phyloP scores from a whole-genome alignment of 1,284 basidiomycete genomes.

The Cryptococcus depauperatus region DNA sequence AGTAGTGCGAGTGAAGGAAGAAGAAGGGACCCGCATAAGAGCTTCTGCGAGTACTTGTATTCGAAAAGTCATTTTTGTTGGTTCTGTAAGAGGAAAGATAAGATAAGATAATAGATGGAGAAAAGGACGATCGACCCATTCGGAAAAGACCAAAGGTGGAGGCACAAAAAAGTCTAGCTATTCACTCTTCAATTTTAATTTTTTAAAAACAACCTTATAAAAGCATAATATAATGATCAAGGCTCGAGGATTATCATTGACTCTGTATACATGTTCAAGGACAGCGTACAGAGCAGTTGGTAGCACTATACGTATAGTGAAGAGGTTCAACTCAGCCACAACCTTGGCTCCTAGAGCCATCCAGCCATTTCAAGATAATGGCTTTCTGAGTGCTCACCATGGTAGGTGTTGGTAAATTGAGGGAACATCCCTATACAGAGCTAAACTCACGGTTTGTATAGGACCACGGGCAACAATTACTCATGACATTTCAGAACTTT shows the following conservation, averaged over 20 bases:
- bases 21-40: conserved; percentile 24
- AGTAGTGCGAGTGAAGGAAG: conserved; percentile 36
- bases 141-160: conserved; percentile 3
- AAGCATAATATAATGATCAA: not conserved
- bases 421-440: not conserved
- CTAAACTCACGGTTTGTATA: conserved; percentile 5
- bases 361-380: conserved; percentile 7
- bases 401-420: conserved; percentile 11
- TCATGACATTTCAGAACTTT: conserved; percentile 59
- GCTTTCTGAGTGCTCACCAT: conserved; percentile 19
- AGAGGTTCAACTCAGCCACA: conserved; percentile 1
- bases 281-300: not conserved
- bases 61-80: conserved; percentile 30
- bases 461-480: conserved; percentile 43
- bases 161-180: not conserved
- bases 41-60: conserved; percentile 25
- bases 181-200: too few species aligned
- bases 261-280: not conserved
- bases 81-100: not conserved
- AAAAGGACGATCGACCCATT: not conserved
- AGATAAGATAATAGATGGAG: not conserved
- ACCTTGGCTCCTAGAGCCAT: conserved; percentile 4
- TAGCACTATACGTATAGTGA: not conserved
- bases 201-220: not conserved
- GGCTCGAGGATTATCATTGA: conserved; percentile 1